Conservation (phyloP, 352 stramenopile species). For the Peronospora tabacina region DNA sequence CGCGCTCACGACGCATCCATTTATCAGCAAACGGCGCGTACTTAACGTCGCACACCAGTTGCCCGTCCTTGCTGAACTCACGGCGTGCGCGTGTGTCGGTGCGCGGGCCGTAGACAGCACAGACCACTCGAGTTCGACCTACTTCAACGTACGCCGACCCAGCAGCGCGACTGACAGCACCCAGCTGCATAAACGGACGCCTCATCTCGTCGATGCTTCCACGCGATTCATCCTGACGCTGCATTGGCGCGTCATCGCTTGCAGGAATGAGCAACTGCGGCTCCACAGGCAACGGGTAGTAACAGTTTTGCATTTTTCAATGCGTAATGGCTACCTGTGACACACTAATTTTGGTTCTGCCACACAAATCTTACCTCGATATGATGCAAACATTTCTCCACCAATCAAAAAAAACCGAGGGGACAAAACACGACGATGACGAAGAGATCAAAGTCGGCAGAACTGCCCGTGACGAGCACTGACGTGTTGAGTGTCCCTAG, state of each 20-base stretch:
- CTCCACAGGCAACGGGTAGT: conserved; percentile 48
- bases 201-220: conserved; percentile 74
- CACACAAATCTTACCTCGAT: background rate
- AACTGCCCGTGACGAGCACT: conserved; percentile 18
- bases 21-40: conserved; percentile 78
- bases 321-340: conserved; percentile 1
- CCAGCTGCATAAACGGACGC: conserved; percentile 78
- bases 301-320: conserved; percentile 77
- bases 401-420: background rate
- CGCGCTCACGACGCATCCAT: conserved; percentile 51
- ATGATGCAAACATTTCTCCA: conserved; percentile 1
- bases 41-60: conserved; percentile 86
- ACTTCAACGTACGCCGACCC: conserved; percentile 88
- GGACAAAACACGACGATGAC: conserved; percentile 25
- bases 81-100: conserved; percentile 62
- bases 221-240: conserved; percentile 37
- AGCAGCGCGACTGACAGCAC: conserved; percentile 67
- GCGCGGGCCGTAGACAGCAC: conserved; percentile 82
- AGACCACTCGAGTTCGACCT: conserved; percentile 81
- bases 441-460: conserved; percentile 27
- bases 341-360: background rate
- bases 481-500: conserved; percentile 47
- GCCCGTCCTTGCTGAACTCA: conserved; percentile 81
- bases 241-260: conserved; percentile 22
- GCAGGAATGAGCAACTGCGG: conserved; percentile 17